Evolutionary conservation across 179 eudicot genomes (phyloP).

Genomic region (Beta corolliflora): DNA sequence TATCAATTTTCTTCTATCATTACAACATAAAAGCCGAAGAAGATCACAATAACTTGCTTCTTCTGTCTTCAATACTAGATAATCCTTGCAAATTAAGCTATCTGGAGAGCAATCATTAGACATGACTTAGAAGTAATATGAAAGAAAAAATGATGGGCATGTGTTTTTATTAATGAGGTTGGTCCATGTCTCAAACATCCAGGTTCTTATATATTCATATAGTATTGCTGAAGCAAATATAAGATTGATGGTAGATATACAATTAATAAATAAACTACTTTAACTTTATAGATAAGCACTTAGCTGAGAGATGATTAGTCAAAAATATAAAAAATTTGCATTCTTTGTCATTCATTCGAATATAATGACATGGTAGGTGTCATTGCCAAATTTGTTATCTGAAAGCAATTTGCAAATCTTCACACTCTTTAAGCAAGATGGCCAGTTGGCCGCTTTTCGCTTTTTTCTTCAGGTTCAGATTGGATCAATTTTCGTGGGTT

Average conservation of each 20-base stretch:
- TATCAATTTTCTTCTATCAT: slow-evolving; percentile 30
- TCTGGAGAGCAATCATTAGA: slow-evolving; percentile 9
- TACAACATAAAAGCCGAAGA: slow-evolving; percentile 34
- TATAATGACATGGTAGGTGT: too few relatives aligned
- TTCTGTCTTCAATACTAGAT: slow-evolving; percentile 48
- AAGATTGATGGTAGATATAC: too few relatives aligned
- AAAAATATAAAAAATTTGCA: too few relatives aligned
- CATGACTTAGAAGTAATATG: slow-evolving; percentile 23
- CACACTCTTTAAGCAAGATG: too few relatives aligned
- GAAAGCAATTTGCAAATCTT: too few relatives aligned
- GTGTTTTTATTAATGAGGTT: neutral
- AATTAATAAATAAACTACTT: too few relatives aligned
- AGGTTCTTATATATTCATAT: too few relatives aligned
- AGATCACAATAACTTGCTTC: slow-evolving; percentile 42
- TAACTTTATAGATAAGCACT: neutral
- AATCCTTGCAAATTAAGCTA: slow-evolving; percentile 34
- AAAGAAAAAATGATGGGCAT: neutral
- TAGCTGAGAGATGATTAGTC: neutral
- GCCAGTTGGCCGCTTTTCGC: too few relatives aligned
- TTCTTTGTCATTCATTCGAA: too few relatives aligned
- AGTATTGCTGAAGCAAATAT: neutral
- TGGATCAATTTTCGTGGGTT: too few relatives aligned
- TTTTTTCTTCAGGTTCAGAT: too few relatives aligned
- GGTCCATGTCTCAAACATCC: neutral
- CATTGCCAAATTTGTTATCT: too few relatives aligned